Conservation (phyloP, 495 filamentous ascomycete species). For the Xylaria intraflava region DNA sequence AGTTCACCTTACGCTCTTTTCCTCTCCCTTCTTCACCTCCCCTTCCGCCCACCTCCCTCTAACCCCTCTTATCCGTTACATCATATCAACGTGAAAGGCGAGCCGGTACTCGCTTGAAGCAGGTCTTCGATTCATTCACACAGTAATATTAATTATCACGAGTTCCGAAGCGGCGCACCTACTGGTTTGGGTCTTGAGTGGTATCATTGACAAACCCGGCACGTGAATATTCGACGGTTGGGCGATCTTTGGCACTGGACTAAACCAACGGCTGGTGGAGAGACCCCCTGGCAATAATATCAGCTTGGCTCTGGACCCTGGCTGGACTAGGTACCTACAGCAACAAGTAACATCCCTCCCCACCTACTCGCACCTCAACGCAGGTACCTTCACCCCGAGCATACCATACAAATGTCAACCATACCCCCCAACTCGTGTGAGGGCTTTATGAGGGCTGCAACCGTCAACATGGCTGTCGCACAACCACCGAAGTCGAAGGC, state of each 20-base stretch:
- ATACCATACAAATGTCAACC: slow-evolving; percentile 55
- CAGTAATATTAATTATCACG: slow-evolving; percentile 37
- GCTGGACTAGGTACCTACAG: slow-evolving; percentile 26
- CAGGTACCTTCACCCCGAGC: slow-evolving; percentile 33
- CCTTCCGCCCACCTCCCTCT: slow-evolving; percentile 18
- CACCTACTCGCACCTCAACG: slow-evolving; percentile 37
- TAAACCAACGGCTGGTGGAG: slow-evolving; percentile 9
- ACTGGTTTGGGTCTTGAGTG: slow-evolving; percentile 13
- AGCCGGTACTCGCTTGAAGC: slow-evolving; percentile 50
- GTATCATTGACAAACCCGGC: slow-evolving; percentile 23
- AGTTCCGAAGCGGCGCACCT: slow-evolving; percentile 19
- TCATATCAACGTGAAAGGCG: slow-evolving; percentile 41
- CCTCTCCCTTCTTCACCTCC: slow-evolving; percentile 33
- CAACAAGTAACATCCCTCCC: slow-evolving; percentile 27
- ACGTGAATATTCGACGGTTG: slow-evolving; percentile 22
- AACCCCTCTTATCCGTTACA: slow-evolving; percentile 21
- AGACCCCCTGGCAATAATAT: slow-evolving; percentile 23
- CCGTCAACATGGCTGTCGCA: slow-evolving; percentile 52
- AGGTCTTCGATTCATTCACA: slow-evolving; percentile 39
- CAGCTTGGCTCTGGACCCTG: slow-evolving; percentile 31
- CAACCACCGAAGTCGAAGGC: slow-evolving; percentile 49
- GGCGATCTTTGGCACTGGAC: slow-evolving; percentile 18
- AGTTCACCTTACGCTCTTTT: slow-evolving; percentile 30
- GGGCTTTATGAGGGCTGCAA: slow-evolving; percentile 42
- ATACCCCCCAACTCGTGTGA: slow-evolving; percentile 50